Base-by-base conservation (phyloP, 2,329 filamentous ascomycete species). In the Talaromyces sp. region DNA sequence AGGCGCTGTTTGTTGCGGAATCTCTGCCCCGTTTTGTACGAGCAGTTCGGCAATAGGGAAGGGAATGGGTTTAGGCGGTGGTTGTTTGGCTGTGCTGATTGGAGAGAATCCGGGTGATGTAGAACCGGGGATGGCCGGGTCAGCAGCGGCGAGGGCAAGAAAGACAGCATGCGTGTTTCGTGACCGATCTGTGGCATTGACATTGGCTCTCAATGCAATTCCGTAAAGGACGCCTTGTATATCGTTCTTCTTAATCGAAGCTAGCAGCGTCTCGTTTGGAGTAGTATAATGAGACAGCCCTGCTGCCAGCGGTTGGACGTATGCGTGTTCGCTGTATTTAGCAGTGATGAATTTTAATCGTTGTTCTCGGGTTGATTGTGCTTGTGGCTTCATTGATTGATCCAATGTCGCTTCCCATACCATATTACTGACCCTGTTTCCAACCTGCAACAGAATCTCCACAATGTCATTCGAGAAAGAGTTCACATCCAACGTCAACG, bases 401-500 rank as follows among this genome's bases (percentile, higher is more conserved):
- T 97, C 92, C 27, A 98, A 83, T 67, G 82, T 91, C 14, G 93
- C 89, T 80, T 99, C 95, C 92, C 93, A 99, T 22, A 99, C 85
- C 89, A 94, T 94, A 78, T 99, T 99, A 71, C 93, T 95, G 60
- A 97, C 88, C 60, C 93, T 88, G 76, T 99, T 99, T 68, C 96
- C 96, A 68, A 99, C 88, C 66, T 94, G 88, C 65, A 97, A 83
- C 49, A 99, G 85, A 57, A 99, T 85, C 75, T 99, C 96, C 76
- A 99, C 90, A 75, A 98, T 96, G 82, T 99, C 96, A 71, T 91
- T 90, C 3, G 95, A 98, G 76, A 99, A 99, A 0, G 93, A 97
- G 62, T 91, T 93, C 70, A 96, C 96, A 75, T 99, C 95, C 49
- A 99, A 85, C 0, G 95, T 99, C 49, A 99, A 85, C 13, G 95